These are phyloP conservation scores for Cytospora mali DNA, from an alignment of 2,329 filamentous ascomycete genomes.

Conservation along the genomic window DNA sequence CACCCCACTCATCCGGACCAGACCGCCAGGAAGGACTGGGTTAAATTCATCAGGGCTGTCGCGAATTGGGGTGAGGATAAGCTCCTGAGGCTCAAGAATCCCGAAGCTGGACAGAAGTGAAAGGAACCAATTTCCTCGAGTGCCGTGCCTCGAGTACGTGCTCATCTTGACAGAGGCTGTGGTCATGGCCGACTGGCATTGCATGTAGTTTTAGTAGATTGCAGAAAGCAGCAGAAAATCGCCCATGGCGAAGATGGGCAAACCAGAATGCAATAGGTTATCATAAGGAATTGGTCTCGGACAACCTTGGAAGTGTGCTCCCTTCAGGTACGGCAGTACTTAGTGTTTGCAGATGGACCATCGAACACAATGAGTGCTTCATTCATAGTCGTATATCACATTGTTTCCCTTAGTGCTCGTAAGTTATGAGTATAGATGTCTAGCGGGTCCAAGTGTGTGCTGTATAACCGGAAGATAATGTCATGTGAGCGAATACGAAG, in stretches of 20 bases:
- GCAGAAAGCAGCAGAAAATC: slow-evolving; percentile 7
- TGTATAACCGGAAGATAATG: background rate
- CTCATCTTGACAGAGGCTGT: background rate
- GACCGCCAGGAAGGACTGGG: slow-evolving; percentile 59
- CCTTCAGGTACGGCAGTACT: background rate
- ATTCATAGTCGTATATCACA: no score
- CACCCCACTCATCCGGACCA: slow-evolving; percentile 44
- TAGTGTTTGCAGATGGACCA: no score
- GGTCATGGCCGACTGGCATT: background rate
- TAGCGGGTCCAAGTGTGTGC: no score
- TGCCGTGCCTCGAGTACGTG: background rate
- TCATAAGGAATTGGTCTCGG: background rate
- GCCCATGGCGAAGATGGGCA: background rate
- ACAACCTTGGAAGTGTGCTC: background rate
- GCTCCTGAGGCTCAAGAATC: slow-evolving; percentile 40
- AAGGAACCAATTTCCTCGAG: background rate
- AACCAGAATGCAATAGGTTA: background rate
- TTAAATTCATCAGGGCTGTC: slow-evolving; percentile 59
- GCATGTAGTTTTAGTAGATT: background rate
- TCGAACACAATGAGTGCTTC: no score
- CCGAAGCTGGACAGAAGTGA: background rate
- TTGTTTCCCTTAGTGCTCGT: no score
- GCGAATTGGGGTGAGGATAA: slow-evolving; percentile 59
- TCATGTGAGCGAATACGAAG: background rate
- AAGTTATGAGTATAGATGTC: no score